Base-by-base conservation (phyloP, 2,329 filamentous ascomycete species). In the Hypoxylon sp. region DNA sequence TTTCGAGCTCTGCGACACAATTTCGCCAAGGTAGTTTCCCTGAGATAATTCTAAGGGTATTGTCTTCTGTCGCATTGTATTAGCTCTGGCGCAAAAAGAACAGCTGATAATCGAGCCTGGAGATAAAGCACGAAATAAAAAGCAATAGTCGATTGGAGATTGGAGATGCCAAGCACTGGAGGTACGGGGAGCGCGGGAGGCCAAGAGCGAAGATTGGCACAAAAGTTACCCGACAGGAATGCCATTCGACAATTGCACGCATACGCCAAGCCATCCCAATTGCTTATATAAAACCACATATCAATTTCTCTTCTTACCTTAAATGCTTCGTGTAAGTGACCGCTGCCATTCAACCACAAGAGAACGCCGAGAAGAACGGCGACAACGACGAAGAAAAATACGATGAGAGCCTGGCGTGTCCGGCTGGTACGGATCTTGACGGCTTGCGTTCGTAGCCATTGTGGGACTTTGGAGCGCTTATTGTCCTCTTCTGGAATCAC, bases 11-110 rank as follows among this genome's bases (percentile, higher is more conserved):
- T 76, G 66, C n/a, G 73, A 58, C 42, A 81, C 69, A 35, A 78
- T 75, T 25, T 78, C 74, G 62, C 83, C 83, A 1, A 80, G 62
- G 69, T 83, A 85, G 1, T 73, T 79, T 48, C 83, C 83, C 70
- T 85, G 83, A 50, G 70, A 54, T 50, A 84, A 75, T 17, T 66
- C 66, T 37, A 82, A 73, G 13, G 75, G 74, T 42, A 69, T 57
- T 33, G 74, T 73, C 70, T 74, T 74, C 75, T 77, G 55, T 48
- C 40, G 37, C 65, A 71, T 71, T 51, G 66, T 76, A 68, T 77
- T 58, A 77, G 73, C 61, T 58, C 60, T 27, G 4, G 40, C 44
- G 48, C 42, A 22, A 49, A 37, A 5, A 37, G 35, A 22, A 30
- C n/a, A 48, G 33, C 20, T 30, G 46, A 42, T 49, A 42, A 59